A percentile compares a stretch with the other conserved stretches of the same genome.
Conservation (phyloP, 176 grass and related monocot genomes). For the Aegilops sharonensis region DNA sequence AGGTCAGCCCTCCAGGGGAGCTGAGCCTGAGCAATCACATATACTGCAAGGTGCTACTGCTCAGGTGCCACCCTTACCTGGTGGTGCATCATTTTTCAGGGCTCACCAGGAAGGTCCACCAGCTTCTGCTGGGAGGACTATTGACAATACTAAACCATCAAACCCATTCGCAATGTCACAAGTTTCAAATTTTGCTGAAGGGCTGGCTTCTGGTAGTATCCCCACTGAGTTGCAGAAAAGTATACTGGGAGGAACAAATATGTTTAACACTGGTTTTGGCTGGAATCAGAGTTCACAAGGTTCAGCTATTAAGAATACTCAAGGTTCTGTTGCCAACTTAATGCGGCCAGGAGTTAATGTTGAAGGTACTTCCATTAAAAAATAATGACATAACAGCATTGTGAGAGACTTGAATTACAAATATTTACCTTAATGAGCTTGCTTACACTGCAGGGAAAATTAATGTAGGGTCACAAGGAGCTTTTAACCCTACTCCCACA, state of each 20-base stretch:
- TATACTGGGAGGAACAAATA: slow-evolving; percentile 53
- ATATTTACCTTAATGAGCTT: slow-evolving; percentile 28
- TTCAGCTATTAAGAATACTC: slow-evolving; percentile 52
- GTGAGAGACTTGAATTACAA: slow-evolving; percentile 19
- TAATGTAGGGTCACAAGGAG: slow-evolving; percentile 54
- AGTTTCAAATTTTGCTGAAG: slow-evolving; percentile 65
- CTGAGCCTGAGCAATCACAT: slow-evolving; percentile 62
- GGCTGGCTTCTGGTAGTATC: slow-evolving; percentile 53
- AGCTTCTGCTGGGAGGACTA: slow-evolving; percentile 50
- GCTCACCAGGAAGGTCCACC: slow-evolving; percentile 41
- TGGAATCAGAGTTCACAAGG: slow-evolving; percentile 73
- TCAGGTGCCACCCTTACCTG: slow-evolving; percentile 45
- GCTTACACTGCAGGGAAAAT: slow-evolving; percentile 57
- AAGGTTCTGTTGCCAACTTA: slow-evolving; percentile 65
- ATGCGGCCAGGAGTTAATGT: slow-evolving; percentile 53
- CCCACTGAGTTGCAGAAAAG: slow-evolving; percentile 72
- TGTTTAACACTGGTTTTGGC: slow-evolving; percentile 67
- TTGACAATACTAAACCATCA: slow-evolving; percentile 51
- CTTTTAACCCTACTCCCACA: slow-evolving; percentile 48
- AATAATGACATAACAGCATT: slow-evolving; percentile 20
- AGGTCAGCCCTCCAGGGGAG: slow-evolving; percentile 47
- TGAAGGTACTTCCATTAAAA: slow-evolving; percentile 49
- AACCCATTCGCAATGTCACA: slow-evolving; percentile 53
- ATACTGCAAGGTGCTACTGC: slow-evolving; percentile 44
- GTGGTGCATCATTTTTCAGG: slow-evolving; percentile 48